Base-by-base conservation (phyloP, 2,329 filamentous ascomycete genomes). In the Talaromyces verruculosus region DNA sequence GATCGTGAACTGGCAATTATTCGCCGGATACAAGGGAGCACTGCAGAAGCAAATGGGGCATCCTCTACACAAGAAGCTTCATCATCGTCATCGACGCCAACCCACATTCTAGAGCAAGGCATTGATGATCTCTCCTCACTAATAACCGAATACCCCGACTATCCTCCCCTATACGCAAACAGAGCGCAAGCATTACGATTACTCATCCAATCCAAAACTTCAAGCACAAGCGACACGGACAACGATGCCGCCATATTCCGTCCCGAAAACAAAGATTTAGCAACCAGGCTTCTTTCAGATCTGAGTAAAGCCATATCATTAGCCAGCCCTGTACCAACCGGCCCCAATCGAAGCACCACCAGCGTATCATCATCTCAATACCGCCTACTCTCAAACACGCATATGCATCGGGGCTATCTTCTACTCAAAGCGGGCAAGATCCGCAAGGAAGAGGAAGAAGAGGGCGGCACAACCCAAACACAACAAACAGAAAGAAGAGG, bases 131-230 rank as follows among this genome's bases (percentile, higher is more conserved):
- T 87, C 8, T 75, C 80, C 39, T 68, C 69, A 1, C 75, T 87
- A 5, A 78, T 86, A 60, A 61, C 68, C 0, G 65, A 76, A 11
- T 68, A 82, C 17, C 82, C 83, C 4, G 72, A 74, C 7, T 88
- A 87, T 67, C 83, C 85, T 1, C 82, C 84, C 6, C 83, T 83
- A 11, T 83, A 84, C 65, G 79, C 83, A 59, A 87, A 88, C 68
- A 81, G 84, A 51, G 86, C 86, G 2, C 85, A 87, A 74, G 74
- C 79, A 69, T 66, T 75, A 1, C 76, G 81, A 5, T 69, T 82
- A 47, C 71, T 79, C 1, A 71, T 79, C n/a, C 69, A 71, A 15
- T 63, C 67, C 15, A 71, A 77, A 45, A 39, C 64, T 15, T 25
- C 37, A 49, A 45, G 5, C 19, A 33, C 43, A 49, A 49, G 45